Conservation (phyloP, 2,329 filamentous ascomycete genomes). For the Beauveria rudraprayagi region DNA sequence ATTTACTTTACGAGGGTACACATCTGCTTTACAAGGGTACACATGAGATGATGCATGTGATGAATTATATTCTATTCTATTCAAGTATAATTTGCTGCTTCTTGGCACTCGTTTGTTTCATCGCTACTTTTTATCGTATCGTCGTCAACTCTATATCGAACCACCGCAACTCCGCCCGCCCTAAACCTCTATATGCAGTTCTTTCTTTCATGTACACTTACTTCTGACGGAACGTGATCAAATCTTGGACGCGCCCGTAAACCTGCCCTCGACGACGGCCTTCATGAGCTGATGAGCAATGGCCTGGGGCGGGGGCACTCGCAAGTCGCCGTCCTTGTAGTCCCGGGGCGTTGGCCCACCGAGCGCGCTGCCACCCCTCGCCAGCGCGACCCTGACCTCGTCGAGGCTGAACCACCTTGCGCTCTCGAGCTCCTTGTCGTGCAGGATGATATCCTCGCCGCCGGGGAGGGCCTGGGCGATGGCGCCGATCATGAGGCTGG, state of each 20-base stretch:
- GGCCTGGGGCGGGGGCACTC: constrained; percentile 76
- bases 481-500: constrained; percentile 78
- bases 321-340: constrained; percentile 69
- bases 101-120: background rate
- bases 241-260: constrained; percentile 47
- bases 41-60: background rate
- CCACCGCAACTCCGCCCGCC: background rate
- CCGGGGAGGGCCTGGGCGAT: constrained; percentile 73
- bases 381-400: constrained; percentile 69
- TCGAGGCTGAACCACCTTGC: constrained; percentile 83
- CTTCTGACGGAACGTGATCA: constrained; percentile 20
- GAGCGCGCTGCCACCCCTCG: constrained; percentile 55
- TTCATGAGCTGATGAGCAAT: constrained; percentile 86
- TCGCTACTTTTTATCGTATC: background rate
- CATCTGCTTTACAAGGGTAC: too few species aligned
- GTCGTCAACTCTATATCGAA: background rate
- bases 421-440: constrained; percentile 86
- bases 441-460: constrained; percentile 73
- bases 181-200: background rate
- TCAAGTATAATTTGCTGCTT: background rate
- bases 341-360: constrained; percentile 55
- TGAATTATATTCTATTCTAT: background rate
- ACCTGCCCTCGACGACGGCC: constrained; percentile 70
- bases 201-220: background rate
- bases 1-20: background rate